Base-by-base conservation (phyloP, 192 early-diverging fungal genomes). In the Jimgerdemannia lactiflua region DNA sequence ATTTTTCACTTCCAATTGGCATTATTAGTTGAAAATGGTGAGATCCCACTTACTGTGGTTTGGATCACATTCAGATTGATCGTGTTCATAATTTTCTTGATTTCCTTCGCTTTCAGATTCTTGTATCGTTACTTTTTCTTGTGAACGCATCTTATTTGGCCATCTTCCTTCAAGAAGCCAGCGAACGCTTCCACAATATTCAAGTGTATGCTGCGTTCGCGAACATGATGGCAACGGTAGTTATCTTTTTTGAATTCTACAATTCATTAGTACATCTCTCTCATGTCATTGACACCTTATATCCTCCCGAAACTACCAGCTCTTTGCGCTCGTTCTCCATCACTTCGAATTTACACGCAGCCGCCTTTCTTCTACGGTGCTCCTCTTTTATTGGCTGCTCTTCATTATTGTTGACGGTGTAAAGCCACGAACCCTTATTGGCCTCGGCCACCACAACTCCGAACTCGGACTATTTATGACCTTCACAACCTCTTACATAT, bases 301-400 rank as follows among this genome's bases (percentile, higher is more conserved):
- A 9, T 14, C 29, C 7, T 68, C 9, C 18, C 29, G 18, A 68
- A 68, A 73, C 78, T 10, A 72, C 73, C 20, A 80, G 78, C n/a
- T 80, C 10, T 77, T 82, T 14, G 83, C 70, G 3, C 68, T 67
- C 41, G 54, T 67, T 14, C 39, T 85, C 40, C 77, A 81, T 43
- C 74, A 83, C 9, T 65, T 74, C 41, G 77, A 83, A 6, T 82
- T 78, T 65, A 78, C 68, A 11, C 66, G 81, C 29, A 80, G 74
- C 65, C 70, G 82, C 42, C 74, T 84, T 10, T 70, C 88, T 8
- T 91, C 90, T 7, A 79, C 85, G 9, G 74, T 86, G 3, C 78
- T 93, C 20, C 76, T 91, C 3, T 83, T 93, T 40, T 91, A 86
- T 70, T 91, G 90, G 90, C 71, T 92, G 44, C 79, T 85, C 10